phyloP scores from a whole-genome alignment of 2,329 filamentous ascomycete genomes.

The Anisogramma anomala region DNA sequence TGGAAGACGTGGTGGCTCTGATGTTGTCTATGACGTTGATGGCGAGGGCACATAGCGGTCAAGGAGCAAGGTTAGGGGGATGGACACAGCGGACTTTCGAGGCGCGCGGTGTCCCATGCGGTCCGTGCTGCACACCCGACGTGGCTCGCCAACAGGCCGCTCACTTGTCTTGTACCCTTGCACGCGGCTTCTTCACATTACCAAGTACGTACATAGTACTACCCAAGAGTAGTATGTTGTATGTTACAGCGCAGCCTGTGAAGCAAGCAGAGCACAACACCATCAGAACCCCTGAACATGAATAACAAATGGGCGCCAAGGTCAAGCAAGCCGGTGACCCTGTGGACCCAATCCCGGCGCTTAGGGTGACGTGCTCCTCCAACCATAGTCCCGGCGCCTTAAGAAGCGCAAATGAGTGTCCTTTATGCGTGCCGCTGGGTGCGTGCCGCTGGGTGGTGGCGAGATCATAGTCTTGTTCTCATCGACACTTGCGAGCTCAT shows the following conservation, averaged over 20 bases:
- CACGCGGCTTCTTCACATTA: not conserved
- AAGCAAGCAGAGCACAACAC: too few species aligned
- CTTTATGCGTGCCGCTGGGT: slow-evolving; percentile 1
- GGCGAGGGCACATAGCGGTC: too few species aligned
- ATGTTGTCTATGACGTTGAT: not conserved
- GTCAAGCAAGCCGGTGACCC: not conserved
- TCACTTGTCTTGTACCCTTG: slow-evolving; percentile 9
- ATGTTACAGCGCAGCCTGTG: too few species aligned
- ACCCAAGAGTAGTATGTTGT: too few species aligned
- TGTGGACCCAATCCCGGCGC: not conserved
- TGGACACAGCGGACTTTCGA: not conserved
- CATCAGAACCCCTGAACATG: not conserved
- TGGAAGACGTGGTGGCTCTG: not conserved
- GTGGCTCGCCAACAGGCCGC: slow-evolving; percentile 13
- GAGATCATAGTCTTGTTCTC: too few species aligned
- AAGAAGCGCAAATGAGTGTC: not conserved
- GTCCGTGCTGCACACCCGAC: slow-evolving; percentile 12
- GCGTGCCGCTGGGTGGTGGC: too few species aligned
- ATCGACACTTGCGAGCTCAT: too few species aligned
- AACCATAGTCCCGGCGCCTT: not conserved
- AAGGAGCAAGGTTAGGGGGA: too few species aligned
- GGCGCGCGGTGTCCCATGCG: too few species aligned
- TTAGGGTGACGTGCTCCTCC: too few species aligned
- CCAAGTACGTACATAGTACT: too few species aligned
- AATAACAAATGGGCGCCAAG: slow-evolving; percentile 5